phyloP scores from a whole-genome alignment of 345 rosid genomes.

The Eutrema yunnanense region DNA sequence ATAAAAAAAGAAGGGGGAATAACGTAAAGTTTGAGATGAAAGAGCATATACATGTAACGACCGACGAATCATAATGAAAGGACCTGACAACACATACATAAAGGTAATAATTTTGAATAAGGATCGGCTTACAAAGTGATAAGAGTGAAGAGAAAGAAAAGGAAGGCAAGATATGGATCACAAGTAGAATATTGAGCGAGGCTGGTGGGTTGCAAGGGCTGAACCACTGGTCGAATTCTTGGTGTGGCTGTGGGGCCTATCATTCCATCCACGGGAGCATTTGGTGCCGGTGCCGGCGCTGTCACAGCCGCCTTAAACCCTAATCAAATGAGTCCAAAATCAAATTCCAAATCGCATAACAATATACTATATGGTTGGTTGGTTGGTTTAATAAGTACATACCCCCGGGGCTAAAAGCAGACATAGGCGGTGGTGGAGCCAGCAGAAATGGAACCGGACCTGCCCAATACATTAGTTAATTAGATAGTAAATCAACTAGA shows the following conservation, averaged over 20 bases:
- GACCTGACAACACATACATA: background rate
- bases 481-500: background rate
- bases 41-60: background rate
- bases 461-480: slow-evolving; percentile 23
- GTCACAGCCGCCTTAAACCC: slow-evolving; percentile 21
- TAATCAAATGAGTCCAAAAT: background rate
- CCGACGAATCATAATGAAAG: background rate
- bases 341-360: background rate
- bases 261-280: background rate
- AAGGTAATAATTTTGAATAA: background rate
- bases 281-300: background rate
- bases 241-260: slow-evolving; percentile 2
- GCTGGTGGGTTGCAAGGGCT: slow-evolving; percentile 24
- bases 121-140: slow-evolving; percentile 1
- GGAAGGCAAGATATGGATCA: slow-evolving; percentile 9
- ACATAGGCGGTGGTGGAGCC: slow-evolving; percentile 42
- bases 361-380: background rate
- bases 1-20: too few relatives aligned
- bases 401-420: slow-evolving; percentile 59
- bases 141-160: background rate
- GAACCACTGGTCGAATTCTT: slow-evolving; percentile 29
- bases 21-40: background rate
- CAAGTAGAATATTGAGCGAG: slow-evolving; percentile 10
- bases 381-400: background rate
- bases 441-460: slow-evolving; percentile 62